These are phyloP conservation scores for Pochonia chlamydosporia DNA, from an alignment of 2,329 filamentous ascomycete species.

Conservation along the genomic window DNA sequence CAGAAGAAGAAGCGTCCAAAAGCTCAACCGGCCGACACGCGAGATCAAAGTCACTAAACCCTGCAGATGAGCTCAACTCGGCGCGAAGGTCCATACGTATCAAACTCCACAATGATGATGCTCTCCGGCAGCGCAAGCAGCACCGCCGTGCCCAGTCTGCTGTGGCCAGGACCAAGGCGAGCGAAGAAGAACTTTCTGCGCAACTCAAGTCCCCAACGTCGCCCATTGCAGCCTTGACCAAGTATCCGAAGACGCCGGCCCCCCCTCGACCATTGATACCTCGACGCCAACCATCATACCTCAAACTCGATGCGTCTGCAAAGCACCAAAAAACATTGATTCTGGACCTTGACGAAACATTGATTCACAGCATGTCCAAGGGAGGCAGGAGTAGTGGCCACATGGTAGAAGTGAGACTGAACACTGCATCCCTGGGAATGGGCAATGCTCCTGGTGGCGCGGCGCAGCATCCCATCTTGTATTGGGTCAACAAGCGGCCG, in stretches of 20 bases:
- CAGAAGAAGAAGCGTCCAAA: constrained; percentile 52
- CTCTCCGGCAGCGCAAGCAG: constrained; percentile 66
- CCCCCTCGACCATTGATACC: constrained; percentile 89
- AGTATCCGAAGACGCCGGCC: constrained; percentile 83
- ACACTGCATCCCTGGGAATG: constrained; percentile 62
- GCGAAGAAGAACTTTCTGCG: constrained; percentile 56
- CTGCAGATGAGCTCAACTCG: constrained; percentile 57
- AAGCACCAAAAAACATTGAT: constrained; percentile 86
- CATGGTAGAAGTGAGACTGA: constrained; percentile 96
- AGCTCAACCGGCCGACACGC: constrained; percentile 40
- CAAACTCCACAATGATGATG: constrained; percentile 78
- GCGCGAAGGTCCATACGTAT: constrained; percentile 81
- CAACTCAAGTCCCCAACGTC: constrained; percentile 93
- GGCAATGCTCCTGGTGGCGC: constrained; percentile 54
- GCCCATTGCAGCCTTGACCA: constrained; percentile 69
- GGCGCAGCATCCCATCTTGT: constrained; percentile 91
- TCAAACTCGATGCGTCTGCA: constrained; percentile 50
- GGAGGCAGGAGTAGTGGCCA: constrained; percentile 90
- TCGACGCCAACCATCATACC: constrained; percentile 81
- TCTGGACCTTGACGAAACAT: constrained; percentile 90
- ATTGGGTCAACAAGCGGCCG: constrained; percentile 97
- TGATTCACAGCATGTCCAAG: constrained; percentile 97
- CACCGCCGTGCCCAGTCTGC: constrained; percentile 54
- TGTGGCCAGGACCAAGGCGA: constrained; percentile 36
- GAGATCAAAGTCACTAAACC: constrained; percentile 56